Conservation (phyloP, 177 flowering plant species). For the Vitis hybrid region DNA sequence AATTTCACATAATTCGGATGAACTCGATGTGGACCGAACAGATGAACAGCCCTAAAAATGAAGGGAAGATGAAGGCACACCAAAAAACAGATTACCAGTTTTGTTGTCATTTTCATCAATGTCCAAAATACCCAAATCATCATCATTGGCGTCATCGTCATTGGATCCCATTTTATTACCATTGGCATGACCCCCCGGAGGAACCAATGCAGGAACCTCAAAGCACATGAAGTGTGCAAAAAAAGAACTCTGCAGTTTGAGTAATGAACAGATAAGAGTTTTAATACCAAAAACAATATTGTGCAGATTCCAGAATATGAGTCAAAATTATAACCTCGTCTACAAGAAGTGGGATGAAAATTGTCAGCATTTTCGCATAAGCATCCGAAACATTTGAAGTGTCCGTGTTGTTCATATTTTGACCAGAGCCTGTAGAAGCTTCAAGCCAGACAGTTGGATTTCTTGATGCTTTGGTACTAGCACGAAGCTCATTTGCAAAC, state of each 20-base stretch:
- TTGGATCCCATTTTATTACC: conserved; percentile 45
- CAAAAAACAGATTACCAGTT: conserved; percentile 46
- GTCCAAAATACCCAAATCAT: conserved; percentile 92
- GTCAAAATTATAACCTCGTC: conserved; percentile 68
- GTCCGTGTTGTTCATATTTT: conserved; percentile 67
- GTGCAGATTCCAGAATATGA: background rate
- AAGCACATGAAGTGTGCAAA: conserved; percentile 99
- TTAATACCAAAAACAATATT: background rate
- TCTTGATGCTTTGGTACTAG: conserved; percentile 91
- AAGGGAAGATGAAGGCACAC: background rate
- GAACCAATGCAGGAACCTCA: conserved; percentile 93
- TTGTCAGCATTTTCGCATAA: conserved; percentile 91
- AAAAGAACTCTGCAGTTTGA: conserved; percentile 80
- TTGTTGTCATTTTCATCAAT: conserved; percentile 83
- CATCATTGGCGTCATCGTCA: conserved; percentile 56
- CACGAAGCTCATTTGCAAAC: conserved; percentile 98
- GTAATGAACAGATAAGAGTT: background rate
- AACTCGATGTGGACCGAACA: background rate
- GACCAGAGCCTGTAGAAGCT: conserved; percentile 74
- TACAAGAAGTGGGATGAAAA: conserved; percentile 95
- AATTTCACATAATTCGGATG: too few species aligned
- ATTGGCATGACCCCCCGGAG: conserved; percentile 60
- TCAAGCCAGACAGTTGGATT: conserved; percentile 96
- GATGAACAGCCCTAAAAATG: background rate
- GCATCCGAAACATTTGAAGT: conserved; percentile 95